These are phyloP conservation scores for Spongispora temasekensis DNA, from an alignment of 1,284 basidiomycete genomes.

Conservation along the genomic window DNA sequence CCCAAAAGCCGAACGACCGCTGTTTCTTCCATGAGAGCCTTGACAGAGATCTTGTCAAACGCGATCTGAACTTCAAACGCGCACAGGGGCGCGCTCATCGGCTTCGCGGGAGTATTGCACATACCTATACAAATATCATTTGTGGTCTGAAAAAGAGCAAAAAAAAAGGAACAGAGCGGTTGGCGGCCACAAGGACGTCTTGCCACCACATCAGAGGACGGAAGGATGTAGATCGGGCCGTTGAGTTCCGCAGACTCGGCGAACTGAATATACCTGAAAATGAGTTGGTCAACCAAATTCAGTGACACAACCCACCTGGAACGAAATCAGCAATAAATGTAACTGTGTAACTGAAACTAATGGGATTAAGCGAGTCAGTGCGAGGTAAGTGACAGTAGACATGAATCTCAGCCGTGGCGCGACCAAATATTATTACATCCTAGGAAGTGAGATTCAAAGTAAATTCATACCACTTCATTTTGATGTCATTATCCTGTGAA, in stretches of 20 bases:
- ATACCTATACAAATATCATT: conserved; percentile 50
- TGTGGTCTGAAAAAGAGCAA: neutral
- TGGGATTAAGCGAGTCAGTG: no score
- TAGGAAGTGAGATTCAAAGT: no score
- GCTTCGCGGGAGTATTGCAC: conserved; percentile 58
- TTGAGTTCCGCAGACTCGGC: conserved; percentile 64
- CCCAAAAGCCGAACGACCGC: conserved; percentile 85
- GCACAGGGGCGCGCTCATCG: conserved; percentile 53
- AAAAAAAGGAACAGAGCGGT: conserved; percentile 53
- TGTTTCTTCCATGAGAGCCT: conserved; percentile 74
- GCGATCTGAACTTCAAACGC: conserved; percentile 80
- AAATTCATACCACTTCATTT: no score
- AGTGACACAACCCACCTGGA: no score
- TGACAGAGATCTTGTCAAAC: conserved; percentile 79
- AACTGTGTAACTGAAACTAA: no score
- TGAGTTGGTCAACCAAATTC: no score
- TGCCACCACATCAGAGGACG: conserved; percentile 71
- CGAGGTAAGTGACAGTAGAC: no score
- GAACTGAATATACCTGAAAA: conserved; percentile 63
- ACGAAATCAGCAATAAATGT: no score
- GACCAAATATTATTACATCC: no score
- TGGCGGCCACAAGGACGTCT: conserved; percentile 80
- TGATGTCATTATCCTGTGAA: no score
- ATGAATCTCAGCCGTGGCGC: no score
- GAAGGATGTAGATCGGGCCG: conserved; percentile 62